Evolutionary conservation across 1,284 basidiomycete genomes (phyloP).

Genomic region (Serendipita sp.): DNA sequence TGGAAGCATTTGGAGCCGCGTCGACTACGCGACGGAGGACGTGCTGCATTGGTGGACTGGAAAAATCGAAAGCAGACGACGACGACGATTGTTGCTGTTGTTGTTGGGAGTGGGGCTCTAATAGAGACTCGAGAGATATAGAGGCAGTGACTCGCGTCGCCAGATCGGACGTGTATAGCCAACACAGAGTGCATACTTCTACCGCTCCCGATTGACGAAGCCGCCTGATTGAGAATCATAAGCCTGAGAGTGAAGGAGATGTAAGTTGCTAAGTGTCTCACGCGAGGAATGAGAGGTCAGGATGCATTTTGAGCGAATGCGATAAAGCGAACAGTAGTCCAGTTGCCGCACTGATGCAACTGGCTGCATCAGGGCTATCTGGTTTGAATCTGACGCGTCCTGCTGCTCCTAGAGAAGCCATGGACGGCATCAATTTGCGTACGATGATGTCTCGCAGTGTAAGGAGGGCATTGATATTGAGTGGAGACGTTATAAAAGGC

Average conservation of each 20-base stretch:
- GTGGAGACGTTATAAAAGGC: neutral
- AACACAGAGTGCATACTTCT: neutral
- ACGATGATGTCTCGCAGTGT: neutral
- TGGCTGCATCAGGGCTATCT: neutral
- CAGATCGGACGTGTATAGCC: neutral
- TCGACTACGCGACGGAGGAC: neutral
- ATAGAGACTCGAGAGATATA: neutral
- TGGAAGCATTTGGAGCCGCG: neutral
- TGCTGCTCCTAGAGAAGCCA: neutral
- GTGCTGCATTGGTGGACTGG: neutral
- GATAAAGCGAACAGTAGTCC: neutral
- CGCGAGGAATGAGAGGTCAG: neutral
- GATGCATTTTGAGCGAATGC: neutral
- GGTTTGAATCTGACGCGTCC: neutral
- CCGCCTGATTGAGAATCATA: too few relatives aligned
- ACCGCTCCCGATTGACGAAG: neutral
- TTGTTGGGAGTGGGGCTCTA: neutral
- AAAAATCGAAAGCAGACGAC: neutral
- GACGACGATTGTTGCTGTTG: neutral
- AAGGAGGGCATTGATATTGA: neutral
- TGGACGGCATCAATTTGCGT: neutral
- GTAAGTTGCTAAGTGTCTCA: neutral
- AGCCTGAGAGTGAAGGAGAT: neutral
- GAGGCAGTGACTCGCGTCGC: neutral
- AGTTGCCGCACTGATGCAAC: neutral